A percentile compares a stretch with the other conserved stretches of the same genome.
Conservation (phyloP, 129 eudicot species). For the Flaveria sonorensis region DNA sequence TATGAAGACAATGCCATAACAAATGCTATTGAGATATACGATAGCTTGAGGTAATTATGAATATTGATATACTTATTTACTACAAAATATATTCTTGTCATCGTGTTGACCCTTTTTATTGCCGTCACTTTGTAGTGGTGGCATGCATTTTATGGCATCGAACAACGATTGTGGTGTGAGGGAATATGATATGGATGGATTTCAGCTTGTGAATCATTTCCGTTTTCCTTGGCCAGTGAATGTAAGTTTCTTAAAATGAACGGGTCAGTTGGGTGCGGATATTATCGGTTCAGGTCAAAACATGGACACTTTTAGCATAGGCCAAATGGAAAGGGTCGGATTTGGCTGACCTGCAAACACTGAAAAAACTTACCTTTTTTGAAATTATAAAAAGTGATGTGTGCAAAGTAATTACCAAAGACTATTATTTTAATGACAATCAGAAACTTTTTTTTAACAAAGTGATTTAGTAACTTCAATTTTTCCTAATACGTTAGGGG, state of each 20-base stretch:
- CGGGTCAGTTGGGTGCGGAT: neutral
- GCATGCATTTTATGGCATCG: slow-evolving; percentile 68
- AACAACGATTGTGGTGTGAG: slow-evolving; percentile 88
- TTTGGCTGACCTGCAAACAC: neutral
- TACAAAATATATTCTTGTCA: neutral
- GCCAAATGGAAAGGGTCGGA: neutral
- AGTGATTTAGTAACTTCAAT: neutral
- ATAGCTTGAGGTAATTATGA: slow-evolving; percentile 49
- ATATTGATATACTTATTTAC: slow-evolving; percentile 1
- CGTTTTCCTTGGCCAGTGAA: slow-evolving; percentile 92
- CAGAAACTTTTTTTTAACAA: neutral
- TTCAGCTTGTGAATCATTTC: slow-evolving; percentile 74
- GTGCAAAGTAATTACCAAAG: neutral
- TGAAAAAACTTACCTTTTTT: neutral
- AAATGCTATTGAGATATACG: slow-evolving; percentile 85
- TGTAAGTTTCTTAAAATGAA: slow-evolving; percentile 46
- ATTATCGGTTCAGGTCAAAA: neutral
- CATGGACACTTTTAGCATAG: neutral
- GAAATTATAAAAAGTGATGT: neutral
- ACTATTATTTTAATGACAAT: neutral
- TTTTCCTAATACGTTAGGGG: neutral
- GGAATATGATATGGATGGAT: slow-evolving; percentile 86
- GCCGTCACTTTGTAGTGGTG: slow-evolving; percentile 50
- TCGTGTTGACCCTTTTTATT: neutral
- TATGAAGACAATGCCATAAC: slow-evolving; percentile 88